These are phyloP conservation scores for Marasmius sp. DNA, from an alignment of 1,284 basidiomycete genomes.

Conservation along the genomic window DNA sequence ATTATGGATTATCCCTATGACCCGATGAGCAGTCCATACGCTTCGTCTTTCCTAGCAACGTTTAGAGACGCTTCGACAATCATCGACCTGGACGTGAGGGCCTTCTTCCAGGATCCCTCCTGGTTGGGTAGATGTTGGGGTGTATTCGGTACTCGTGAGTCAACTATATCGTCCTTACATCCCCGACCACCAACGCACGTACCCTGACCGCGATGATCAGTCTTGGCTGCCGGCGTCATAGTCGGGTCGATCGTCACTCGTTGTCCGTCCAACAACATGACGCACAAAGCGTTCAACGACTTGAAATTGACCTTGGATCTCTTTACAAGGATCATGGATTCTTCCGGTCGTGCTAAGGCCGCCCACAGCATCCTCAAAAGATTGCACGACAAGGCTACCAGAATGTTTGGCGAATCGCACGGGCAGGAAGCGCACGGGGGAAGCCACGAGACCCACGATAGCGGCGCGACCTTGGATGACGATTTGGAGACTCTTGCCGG, in stretches of 20 bases:
- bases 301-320: neutral
- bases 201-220: neutral
- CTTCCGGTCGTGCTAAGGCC: slow-evolving; percentile 1
- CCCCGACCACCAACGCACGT: neutral
- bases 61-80: slow-evolving; percentile 41
- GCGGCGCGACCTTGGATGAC: neutral
- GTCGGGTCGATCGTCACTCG: slow-evolving; percentile 9
- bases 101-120: neutral
- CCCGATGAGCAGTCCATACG: slow-evolving; percentile 40
- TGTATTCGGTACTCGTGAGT: slow-evolving; percentile 6
- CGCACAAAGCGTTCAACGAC: slow-evolving; percentile 6
- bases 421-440: neutral
- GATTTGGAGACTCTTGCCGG: neutral
- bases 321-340: neutral
- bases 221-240: neutral
- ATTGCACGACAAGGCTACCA: neutral
- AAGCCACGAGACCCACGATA: neutral
- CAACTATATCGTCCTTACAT: neutral
- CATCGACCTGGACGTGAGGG: slow-evolving; percentile 24
- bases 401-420: neutral
- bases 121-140: slow-evolving; percentile 6
- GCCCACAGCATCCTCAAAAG: neutral
- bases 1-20: slow-evolving; percentile 36
- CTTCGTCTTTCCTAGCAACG: slow-evolving; percentile 46
- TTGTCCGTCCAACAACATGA: slow-evolving; percentile 1